Conservation (phyloP, 1,284 basidiomycete genomes). For the Trichosporon sp. region DNA sequence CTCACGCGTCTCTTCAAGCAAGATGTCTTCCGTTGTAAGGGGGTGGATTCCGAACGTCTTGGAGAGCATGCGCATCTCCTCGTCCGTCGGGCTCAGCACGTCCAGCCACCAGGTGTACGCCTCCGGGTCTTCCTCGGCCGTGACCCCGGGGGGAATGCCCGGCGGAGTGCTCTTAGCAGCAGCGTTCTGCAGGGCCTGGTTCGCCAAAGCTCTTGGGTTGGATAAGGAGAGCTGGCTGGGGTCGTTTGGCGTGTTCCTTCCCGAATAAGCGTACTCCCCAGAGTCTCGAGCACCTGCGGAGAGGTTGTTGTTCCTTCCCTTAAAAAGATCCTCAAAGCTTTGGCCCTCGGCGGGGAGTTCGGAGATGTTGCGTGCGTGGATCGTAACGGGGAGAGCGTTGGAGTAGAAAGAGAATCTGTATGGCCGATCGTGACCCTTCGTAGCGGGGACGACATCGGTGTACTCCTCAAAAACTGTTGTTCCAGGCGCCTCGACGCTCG, state of each 20-base stretch:
- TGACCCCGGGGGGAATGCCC: conserved; percentile 14
- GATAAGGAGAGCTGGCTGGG: conserved; percentile 25
- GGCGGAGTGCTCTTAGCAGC: conserved; percentile 7
- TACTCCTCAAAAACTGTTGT: conserved; percentile 41
- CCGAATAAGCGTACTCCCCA: conserved; percentile 14
- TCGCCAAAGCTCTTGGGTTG: conserved; percentile 7
- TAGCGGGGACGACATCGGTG: conserved; percentile 47
- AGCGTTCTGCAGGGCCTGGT: conserved; percentile 19
- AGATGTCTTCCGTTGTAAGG: conserved; percentile 97
- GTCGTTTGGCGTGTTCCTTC: conserved; percentile 32
- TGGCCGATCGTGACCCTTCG: conserved; percentile 74
- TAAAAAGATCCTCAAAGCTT: conserved; percentile 87
- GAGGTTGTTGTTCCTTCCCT: conserved; percentile 37
- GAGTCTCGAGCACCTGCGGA: conserved; percentile 2
- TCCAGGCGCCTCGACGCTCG: conserved; percentile 22
- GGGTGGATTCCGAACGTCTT: conserved; percentile 97
- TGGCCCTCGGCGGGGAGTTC: conserved; percentile 95
- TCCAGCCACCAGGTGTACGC: conserved; percentile 97
- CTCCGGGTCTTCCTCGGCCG: conserved; percentile 59
- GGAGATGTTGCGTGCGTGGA: conserved; percentile 88
- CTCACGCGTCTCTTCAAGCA: conserved; percentile 98
- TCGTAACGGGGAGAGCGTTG: conserved; percentile 86
- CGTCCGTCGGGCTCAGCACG: conserved; percentile 89
- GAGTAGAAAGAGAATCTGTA: conserved; percentile 99
- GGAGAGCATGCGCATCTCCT: conserved; percentile 96